Percentiles rank a stretch among this genome's conserved stretches.
Evolutionary conservation across 148 eudicot genomes (phyloP).

Genomic region (Pouteria glomerata): DNA sequence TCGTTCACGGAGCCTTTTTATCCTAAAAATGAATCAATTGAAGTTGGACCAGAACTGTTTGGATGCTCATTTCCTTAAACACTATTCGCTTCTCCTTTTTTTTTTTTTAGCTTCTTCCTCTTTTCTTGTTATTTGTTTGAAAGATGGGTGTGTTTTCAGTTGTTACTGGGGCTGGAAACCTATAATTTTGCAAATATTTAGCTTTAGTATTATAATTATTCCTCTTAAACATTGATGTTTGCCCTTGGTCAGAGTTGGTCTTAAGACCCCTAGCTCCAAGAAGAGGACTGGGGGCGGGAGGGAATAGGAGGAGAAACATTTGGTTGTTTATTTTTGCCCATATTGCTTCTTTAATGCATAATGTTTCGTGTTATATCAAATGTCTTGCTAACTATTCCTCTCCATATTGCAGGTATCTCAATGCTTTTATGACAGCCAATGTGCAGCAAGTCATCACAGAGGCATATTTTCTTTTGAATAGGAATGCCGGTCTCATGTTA

Average conservation of each 20-base stretch:
- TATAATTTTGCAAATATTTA: no score
- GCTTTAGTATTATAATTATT: background rate
- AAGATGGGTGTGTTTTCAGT: background rate
- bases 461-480: background rate
- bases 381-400: background rate
- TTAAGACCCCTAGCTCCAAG: background rate
- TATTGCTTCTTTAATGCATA: background rate
- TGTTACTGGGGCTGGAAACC: background rate
- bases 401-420: constrained; percentile 26
- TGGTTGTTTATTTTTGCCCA: background rate
- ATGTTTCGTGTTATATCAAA: background rate
- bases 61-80: background rate
- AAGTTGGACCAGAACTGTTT: background rate
- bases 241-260: background rate
- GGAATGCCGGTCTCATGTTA: background rate
- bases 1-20: background rate
- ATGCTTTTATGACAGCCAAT: constrained; percentile 29
- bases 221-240: background rate
- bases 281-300: background rate
- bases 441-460: background rate
- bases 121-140: background rate
- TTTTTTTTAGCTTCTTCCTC: background rate
- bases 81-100: no score
- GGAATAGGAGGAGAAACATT: background rate
- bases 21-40: background rate